These are phyloP conservation scores for Pseudogymnoascus sp. DNA, from an alignment of 2,329 filamentous ascomycete genomes.

Conservation along the genomic window DNA sequence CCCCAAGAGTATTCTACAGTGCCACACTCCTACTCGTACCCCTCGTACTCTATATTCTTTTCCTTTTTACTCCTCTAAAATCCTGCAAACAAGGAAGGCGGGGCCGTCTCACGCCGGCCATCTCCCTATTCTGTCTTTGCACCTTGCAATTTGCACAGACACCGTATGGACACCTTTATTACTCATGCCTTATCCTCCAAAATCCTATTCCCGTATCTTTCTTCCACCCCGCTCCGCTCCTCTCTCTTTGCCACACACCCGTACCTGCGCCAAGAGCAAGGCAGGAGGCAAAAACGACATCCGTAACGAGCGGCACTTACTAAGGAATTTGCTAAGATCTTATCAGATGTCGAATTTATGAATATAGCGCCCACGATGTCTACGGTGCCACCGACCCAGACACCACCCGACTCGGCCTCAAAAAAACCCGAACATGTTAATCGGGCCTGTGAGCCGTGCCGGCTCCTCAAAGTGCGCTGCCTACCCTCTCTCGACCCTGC, in stretches of 20 bases:
- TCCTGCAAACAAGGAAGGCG: neutral
- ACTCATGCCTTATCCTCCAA: constrained; percentile 1
- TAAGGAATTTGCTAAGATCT: constrained; percentile 8
- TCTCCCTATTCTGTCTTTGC: neutral
- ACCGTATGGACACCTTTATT: constrained; percentile 6
- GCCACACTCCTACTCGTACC: neutral
- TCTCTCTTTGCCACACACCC: neutral
- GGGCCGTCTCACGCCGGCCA: neutral
- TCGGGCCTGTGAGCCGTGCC: constrained; percentile 31
- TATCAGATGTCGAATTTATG: constrained; percentile 5
- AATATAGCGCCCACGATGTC: neutral
- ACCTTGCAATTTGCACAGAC: neutral
- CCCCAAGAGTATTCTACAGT: neutral
- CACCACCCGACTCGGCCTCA: neutral
- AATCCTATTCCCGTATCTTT: neutral
- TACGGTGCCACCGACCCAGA: constrained; percentile 1
- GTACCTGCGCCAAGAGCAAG: neutral
- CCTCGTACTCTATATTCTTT: neutral
- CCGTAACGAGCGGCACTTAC: constrained; percentile 1
- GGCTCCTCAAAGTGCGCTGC: constrained; percentile 33
- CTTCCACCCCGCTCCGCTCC: neutral
- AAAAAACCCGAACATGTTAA: constrained; percentile 16
- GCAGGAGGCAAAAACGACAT: neutral
- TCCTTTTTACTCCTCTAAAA: neutral
- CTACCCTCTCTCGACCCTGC: constrained; percentile 17